Evolutionary conservation across 257 asterid genomes (phyloP).

Genomic region (Rehmannia glutinosa): DNA sequence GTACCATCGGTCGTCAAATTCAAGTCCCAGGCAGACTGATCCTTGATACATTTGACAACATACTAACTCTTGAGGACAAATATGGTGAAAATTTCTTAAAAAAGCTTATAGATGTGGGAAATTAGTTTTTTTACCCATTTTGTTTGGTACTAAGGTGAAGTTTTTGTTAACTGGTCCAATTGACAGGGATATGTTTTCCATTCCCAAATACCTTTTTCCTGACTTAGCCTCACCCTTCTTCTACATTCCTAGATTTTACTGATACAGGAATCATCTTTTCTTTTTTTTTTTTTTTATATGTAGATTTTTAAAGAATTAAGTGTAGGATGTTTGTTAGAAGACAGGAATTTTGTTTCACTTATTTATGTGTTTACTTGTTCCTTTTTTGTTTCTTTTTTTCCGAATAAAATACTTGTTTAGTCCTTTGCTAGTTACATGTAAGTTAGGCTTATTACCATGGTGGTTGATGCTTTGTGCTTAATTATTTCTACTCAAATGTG

Average conservation of each 20-base stretch:
- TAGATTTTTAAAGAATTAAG: not conserved
- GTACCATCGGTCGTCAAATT: conserved; percentile 18
- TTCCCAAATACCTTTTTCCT: not conserved
- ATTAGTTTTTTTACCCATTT: not conserved
- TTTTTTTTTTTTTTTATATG: not conserved
- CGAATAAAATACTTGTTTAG: no score
- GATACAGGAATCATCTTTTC: no score
- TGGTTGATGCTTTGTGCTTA: no score
- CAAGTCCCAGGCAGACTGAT: conserved; percentile 18
- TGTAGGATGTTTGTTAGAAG: not conserved
- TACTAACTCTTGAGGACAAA: not conserved
- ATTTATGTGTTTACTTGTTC: not conserved
- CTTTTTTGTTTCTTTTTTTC: not conserved
- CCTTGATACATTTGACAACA: not conserved
- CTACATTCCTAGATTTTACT: not conserved
- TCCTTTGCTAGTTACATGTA: no score
- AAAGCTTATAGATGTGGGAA: not conserved
- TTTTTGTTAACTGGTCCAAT: no score
- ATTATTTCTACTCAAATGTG: no score
- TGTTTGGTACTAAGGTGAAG: not conserved
- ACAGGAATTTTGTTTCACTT: not conserved
- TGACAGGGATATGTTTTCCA: not conserved
- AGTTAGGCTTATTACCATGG: no score
- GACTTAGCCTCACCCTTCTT: no score
- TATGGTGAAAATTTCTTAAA: not conserved